Evolutionary conservation across 2,329 filamentous ascomycete species (phyloP).

Genomic region (Diaporthe caulivora): DNA sequence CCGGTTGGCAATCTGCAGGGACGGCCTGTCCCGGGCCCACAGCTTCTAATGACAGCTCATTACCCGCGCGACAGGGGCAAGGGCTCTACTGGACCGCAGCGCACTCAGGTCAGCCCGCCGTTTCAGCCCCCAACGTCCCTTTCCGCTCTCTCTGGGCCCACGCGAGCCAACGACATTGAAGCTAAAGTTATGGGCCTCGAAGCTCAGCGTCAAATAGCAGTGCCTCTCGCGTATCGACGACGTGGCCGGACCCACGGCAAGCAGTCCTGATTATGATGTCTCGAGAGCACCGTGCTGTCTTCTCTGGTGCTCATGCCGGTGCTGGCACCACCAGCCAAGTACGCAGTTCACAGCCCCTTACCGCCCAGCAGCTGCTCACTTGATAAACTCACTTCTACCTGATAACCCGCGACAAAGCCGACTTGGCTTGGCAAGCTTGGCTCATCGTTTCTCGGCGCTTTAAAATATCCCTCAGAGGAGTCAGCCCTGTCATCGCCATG

Average conservation of each 20-base stretch:
- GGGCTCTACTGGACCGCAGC: conserved; percentile 12
- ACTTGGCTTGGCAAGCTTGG: neutral
- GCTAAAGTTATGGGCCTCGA: conserved; percentile 16
- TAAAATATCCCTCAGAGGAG: neutral
- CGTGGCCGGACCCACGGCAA: conserved; percentile 16
- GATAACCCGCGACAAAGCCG: neutral
- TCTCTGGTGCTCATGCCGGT: neutral
- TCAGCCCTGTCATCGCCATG: neutral
- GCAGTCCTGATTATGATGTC: neutral
- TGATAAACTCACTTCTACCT: neutral
- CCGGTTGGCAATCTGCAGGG: conserved; percentile 20
- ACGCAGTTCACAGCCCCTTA: neutral
- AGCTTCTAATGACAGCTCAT: conserved; percentile 33
- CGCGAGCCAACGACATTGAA: conserved; percentile 6
- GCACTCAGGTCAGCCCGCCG: neutral
- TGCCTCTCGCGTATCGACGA: neutral
- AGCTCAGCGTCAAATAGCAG: neutral
- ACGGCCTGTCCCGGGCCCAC: conserved; percentile 30
- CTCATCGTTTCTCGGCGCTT: neutral
- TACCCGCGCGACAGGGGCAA: conserved; percentile 23
- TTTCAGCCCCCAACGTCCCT: conserved; percentile 18
- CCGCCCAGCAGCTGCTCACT: neutral
- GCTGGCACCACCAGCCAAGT: neutral
- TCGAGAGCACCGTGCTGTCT: neutral
- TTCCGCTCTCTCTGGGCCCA: neutral